phyloP scores from a whole-genome alignment of 495 filamentous ascomycete species.

The Daldinia grandis region DNA sequence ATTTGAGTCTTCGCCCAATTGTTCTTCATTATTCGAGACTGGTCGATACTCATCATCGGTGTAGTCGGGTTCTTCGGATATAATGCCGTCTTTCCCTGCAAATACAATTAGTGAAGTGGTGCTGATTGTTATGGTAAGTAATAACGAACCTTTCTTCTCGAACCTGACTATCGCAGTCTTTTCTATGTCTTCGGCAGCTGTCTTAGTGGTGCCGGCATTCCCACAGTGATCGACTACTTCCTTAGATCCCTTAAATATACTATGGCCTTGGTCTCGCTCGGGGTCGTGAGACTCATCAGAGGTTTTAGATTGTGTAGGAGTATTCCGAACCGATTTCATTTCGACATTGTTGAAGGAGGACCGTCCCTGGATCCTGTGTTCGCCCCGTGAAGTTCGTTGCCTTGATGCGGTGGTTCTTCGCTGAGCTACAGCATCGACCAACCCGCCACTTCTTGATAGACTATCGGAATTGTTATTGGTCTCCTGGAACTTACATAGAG shows the following conservation, averaged over 20 bases:
- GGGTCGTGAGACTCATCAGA: neutral
- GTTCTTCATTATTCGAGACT: neutral
- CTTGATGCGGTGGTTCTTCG: too few species aligned
- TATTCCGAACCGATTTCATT: neutral
- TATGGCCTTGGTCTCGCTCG: neutral
- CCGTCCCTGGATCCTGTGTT: neutral
- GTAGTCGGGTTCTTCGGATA: neutral
- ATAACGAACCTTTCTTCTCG: slow-evolving; percentile 10
- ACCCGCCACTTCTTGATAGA: neutral
- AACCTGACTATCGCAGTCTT: slow-evolving; percentile 4
- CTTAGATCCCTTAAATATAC: neutral
- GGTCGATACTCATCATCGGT: slow-evolving; percentile 27
- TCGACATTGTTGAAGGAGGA: neutral
- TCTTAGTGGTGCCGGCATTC: neutral
- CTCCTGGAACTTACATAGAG: neutral
- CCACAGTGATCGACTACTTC: neutral
- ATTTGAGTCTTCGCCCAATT: neutral
- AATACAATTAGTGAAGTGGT: neutral
- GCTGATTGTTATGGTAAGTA: neutral
- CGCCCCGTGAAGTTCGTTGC: neutral
- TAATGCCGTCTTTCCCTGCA: neutral
- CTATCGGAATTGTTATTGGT: neutral
- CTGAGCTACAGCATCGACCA: neutral
- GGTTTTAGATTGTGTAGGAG: neutral
- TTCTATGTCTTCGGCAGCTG: neutral